Conservation (phyloP, 148 eudicot genomes). For the Rhododendron ovatum region DNA sequence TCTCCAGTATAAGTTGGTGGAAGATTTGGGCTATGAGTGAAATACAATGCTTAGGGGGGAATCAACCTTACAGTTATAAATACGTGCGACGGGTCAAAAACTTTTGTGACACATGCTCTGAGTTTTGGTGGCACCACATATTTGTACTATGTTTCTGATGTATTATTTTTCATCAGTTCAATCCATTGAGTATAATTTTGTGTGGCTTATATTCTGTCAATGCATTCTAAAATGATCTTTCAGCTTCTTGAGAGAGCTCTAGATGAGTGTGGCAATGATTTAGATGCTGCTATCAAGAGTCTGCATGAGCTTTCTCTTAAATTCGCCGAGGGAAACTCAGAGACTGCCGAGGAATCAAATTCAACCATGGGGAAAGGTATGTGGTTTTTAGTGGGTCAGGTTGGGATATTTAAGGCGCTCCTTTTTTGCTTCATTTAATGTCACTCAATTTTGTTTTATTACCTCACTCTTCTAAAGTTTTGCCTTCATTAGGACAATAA, state of each 20-base stretch:
- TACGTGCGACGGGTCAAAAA: neutral
- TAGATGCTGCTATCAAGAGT: constrained; percentile 67
- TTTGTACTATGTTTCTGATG: neutral
- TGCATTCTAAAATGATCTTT: neutral
- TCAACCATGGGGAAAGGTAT: constrained; percentile 44
- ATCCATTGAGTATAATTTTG: neutral
- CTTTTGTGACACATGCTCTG: neutral
- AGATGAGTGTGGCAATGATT: constrained; percentile 62
- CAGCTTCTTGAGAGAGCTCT: constrained; percentile 68
- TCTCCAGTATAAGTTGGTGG: neutral
- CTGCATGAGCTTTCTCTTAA: constrained; percentile 55
- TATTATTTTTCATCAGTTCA: neutral
- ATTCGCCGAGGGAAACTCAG: constrained; percentile 25
- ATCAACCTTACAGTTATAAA: neutral
- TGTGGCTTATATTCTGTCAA: neutral
- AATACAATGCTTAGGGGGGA: neutral
- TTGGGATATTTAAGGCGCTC: neutral
- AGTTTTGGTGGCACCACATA: neutral
- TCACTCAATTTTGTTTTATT: neutral
- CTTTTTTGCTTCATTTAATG: neutral
- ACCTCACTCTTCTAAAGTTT: neutral
- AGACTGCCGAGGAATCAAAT: constrained; percentile 26
- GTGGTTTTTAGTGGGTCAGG: neutral
- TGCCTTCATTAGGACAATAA: neutral
- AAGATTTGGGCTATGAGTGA: neutral